Conservation (phyloP, 1,284 basidiomycete genomes). For the Rhodotorula sp. region DNA sequence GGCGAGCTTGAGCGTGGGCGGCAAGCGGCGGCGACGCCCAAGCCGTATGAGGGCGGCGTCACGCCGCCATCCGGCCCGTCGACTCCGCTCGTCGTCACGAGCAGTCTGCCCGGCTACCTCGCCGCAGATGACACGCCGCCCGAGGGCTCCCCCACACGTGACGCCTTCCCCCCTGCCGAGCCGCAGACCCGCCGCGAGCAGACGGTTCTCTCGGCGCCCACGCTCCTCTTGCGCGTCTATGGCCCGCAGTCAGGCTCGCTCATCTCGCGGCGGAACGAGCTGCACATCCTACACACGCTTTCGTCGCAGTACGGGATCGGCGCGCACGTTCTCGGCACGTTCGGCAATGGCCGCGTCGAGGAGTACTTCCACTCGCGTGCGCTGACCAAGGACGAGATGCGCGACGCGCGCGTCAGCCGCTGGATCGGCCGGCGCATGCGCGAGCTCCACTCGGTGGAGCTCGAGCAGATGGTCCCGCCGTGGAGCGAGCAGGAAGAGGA, state of each 20-base stretch:
- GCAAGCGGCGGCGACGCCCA: slow-evolving; percentile 18
- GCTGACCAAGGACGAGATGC: slow-evolving; percentile 71
- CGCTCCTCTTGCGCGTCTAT: slow-evolving; percentile 82
- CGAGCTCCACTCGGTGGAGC: slow-evolving; percentile 86
- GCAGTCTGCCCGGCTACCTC: slow-evolving; percentile 8
- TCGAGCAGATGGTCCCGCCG: slow-evolving; percentile 63
- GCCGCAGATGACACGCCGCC: slow-evolving; percentile 7
- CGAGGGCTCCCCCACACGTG: neutral
- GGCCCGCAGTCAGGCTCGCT: slow-evolving; percentile 80
- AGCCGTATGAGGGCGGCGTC: slow-evolving; percentile 6
- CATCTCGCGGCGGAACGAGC: slow-evolving; percentile 79
- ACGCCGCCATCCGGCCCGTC: neutral
- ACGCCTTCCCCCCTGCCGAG: neutral
- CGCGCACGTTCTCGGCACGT: slow-evolving; percentile 88
- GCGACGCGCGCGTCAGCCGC: slow-evolving; percentile 69
- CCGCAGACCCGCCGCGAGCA: slow-evolving; percentile 5
- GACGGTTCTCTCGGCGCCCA: slow-evolving; percentile 56
- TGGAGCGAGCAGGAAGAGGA: slow-evolving; percentile 22
- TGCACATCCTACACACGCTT: slow-evolving; percentile 81
- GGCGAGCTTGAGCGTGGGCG: slow-evolving; percentile 32
- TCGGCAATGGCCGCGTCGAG: slow-evolving; percentile 87
- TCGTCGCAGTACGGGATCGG: slow-evolving; percentile 83
- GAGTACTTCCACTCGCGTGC: slow-evolving; percentile 88
- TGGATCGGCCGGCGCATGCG: slow-evolving; percentile 90
- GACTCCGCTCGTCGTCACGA: slow-evolving; percentile 3